These are phyloP conservation scores for Trichophyton rubrum DNA, from an alignment of 2,329 filamentous ascomycete genomes.

Conservation along the genomic window DNA sequence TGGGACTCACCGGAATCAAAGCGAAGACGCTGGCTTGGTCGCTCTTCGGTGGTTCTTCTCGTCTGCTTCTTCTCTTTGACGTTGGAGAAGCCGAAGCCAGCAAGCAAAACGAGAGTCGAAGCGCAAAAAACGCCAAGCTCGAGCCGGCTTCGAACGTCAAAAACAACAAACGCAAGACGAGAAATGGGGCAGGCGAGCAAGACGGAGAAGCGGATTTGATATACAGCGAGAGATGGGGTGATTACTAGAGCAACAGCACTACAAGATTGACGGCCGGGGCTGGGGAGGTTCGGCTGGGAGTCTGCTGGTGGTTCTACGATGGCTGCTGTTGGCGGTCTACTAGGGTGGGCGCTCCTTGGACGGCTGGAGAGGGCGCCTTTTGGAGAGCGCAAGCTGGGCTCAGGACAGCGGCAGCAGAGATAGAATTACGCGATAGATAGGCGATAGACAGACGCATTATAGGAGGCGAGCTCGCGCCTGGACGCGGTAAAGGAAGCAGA, in stretches of 20 bases:
- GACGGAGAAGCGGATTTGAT: neutral
- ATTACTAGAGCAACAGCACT: no score
- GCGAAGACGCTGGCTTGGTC: neutral
- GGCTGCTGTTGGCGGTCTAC: no score
- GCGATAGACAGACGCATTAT: neutral
- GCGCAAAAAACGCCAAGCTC: neutral
- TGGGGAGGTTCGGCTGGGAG: no score
- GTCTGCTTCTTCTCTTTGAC: neutral
- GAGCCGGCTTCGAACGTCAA: neutral
- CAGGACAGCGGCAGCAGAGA: neutral
- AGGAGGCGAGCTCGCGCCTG: neutral
- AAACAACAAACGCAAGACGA: neutral
- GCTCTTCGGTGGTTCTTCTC: neutral
- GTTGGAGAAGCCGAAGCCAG: neutral
- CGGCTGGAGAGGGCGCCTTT: neutral
- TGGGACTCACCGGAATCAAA: neutral
- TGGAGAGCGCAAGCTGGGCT: neutral
- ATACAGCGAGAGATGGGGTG: no score
- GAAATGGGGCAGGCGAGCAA: neutral
- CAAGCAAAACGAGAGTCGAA: neutral
- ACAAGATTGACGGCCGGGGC: no score
- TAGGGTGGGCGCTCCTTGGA: no score
- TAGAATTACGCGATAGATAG: neutral
- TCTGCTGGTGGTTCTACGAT: no score
- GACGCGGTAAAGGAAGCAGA: neutral